A percentile compares a stretch with the other conserved stretches of the same genome.
Evolutionary conservation across 2,329 filamentous ascomycete species (phyloP).

Genomic region (Colletotrichum lupini): DNA sequence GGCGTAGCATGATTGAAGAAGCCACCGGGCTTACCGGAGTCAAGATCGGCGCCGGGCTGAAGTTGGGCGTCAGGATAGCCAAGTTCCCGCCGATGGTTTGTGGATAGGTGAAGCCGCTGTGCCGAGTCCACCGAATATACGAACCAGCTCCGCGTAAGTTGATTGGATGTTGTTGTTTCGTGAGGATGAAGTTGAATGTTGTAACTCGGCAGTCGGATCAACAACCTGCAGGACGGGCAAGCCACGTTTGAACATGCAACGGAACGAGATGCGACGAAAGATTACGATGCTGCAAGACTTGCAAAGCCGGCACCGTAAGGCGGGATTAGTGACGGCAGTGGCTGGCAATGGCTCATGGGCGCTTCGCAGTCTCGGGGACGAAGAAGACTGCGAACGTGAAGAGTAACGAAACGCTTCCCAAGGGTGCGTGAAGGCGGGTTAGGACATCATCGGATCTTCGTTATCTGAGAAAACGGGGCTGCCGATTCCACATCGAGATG

Average conservation of each 20-base stretch:
- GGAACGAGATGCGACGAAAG: slow-evolving; percentile 11
- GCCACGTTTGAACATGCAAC: not conserved
- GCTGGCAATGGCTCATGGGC: not conserved
- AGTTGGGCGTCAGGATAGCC: not conserved
- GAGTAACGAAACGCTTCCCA: not conserved
- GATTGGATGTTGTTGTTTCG: not conserved
- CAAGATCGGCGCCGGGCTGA: slow-evolving; percentile 10
- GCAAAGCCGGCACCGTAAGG: not conserved
- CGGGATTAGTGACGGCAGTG: not conserved
- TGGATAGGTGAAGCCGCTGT: not conserved
- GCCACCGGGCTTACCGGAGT: not conserved
- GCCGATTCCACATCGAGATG: slow-evolving; percentile 1
- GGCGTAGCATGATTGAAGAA: not conserved
- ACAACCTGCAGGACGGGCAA: not conserved
- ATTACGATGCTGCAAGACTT: not conserved
- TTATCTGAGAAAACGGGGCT: not conserved
- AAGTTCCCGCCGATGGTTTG: not conserved
- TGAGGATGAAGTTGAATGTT: not conserved
- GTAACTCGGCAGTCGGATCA: not conserved
- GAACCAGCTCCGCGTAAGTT: slow-evolving; percentile 4
- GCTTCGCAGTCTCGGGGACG: not conserved
- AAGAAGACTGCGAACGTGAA: not conserved
- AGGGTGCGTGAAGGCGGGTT: not conserved
- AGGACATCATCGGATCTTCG: slow-evolving; percentile 1
- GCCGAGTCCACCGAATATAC: not conserved